Percentiles rank a stretch among this genome's conserved stretches.
Evolutionary conservation across 106 monocot species (phyloP).

Genomic region (Platanthera zijinensis): DNA sequence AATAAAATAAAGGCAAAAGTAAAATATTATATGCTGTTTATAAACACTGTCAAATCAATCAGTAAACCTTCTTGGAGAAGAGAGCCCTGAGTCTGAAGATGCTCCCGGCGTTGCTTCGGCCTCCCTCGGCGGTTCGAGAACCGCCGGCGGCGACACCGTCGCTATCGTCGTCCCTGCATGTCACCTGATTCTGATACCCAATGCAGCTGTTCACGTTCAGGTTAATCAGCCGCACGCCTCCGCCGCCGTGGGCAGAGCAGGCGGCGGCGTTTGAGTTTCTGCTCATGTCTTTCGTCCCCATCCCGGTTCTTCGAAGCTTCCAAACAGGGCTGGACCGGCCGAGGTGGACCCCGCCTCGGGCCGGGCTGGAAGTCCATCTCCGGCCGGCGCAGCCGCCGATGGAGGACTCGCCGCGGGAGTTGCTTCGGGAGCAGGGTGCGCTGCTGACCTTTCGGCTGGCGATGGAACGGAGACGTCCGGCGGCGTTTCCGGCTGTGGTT

Average conservation of each 20-base stretch:
- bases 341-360: constrained; percentile 21
- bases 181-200: constrained; percentile 11
- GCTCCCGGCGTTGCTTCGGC: constrained; percentile 5
- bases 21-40: too few relatives aligned
- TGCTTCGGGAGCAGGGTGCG: constrained; percentile 96
- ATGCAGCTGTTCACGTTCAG: constrained; percentile 19
- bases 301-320: constrained; percentile 14
- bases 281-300: background rate
- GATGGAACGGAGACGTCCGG: background rate
- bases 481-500: constrained; percentile 9
- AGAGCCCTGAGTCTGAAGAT: constrained; percentile 34
- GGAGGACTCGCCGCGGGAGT: constrained; percentile 12
- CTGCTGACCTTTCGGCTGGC: constrained; percentile 45
- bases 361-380: constrained; percentile 10
- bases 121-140: background rate
- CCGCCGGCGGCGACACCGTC: background rate
- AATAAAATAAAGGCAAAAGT: too few relatives aligned
- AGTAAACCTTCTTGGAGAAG: constrained; percentile 55
- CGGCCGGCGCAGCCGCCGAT: background rate
- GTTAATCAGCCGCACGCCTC: constrained; percentile 3
- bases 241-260: background rate
- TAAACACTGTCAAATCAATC: background rate
- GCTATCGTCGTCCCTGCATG: background rate
- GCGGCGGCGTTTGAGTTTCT: background rate
- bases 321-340: constrained; percentile 42